Evolutionary conservation across 306 rosid genomes (phyloP).

Genomic region (Quercus dentata): DNA sequence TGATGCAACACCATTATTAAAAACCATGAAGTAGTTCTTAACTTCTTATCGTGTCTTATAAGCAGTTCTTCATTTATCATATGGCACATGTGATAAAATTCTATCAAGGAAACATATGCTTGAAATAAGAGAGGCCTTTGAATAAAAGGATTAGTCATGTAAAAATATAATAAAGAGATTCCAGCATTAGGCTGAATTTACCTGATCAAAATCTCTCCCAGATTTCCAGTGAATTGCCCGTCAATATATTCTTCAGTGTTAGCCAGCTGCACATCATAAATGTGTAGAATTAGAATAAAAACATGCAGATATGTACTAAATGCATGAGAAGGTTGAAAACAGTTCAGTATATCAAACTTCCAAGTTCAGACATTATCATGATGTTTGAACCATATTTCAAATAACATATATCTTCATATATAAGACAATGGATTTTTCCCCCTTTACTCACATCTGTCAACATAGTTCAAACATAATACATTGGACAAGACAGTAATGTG

Average conservation of each 20-base stretch:
- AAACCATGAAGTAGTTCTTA: too few relatives aligned
- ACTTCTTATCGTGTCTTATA: neutral
- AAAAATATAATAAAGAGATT: neutral
- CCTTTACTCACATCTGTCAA: neutral
- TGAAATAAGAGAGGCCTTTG: neutral
- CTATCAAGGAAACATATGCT: neutral
- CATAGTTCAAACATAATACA: neutral
- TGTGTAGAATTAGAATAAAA: neutral
- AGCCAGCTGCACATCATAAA: constrained; percentile 34
- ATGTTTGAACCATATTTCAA: neutral
- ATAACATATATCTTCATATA: neutral
- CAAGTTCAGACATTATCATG: neutral
- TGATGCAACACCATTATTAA: too few relatives aligned
- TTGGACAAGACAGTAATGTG: neutral
- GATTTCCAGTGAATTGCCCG: constrained; percentile 50
- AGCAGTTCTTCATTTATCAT: neutral
- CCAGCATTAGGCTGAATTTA: constrained; percentile 3
- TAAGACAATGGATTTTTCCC: neutral
- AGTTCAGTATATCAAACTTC: neutral
- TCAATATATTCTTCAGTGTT: constrained; percentile 56
- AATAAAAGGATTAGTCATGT: neutral
- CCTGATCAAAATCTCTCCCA: constrained; percentile 62
- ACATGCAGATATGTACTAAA: neutral
- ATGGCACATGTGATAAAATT: neutral
- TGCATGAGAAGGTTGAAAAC: neutral